Evolutionary conservation across 2,329 filamentous ascomycete genomes (phyloP).

Genomic region (Xylaria sp.): DNA sequence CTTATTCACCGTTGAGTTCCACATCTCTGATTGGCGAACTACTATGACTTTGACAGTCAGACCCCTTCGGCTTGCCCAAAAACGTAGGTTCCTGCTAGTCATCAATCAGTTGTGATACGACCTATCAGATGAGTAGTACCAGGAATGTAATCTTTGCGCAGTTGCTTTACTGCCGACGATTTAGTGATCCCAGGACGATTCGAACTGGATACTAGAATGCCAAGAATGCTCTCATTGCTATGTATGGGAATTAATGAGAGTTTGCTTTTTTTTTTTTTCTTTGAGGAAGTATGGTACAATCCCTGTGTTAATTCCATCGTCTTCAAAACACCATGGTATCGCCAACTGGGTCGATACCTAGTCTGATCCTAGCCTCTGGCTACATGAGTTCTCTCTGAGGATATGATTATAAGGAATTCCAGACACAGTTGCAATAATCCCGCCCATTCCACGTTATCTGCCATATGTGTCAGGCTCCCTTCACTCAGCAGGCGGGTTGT

Average conservation of each 20-base stretch:
- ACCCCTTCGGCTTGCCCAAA: not conserved
- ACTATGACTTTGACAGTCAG: not conserved
- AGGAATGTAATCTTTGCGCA: not conserved
- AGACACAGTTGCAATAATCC: constrained; percentile 3
- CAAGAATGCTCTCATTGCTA: not conserved
- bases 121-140: constrained; percentile 6
- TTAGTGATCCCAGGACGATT: not conserved
- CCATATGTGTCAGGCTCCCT: constrained; percentile 6
- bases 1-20: not conserved
- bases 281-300: not conserved
- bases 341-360: not conserved
- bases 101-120: not conserved
- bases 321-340: too few species aligned
- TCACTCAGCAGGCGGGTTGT: not conserved
- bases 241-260: not conserved
- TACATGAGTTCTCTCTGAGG: not conserved
- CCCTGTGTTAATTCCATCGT: not conserved
- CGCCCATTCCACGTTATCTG: constrained; percentile 1
- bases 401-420: not conserved
- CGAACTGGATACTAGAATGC: not conserved
- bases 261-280: not conserved
- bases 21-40: not conserved
- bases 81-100: not conserved
- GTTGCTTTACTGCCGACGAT: not conserved
- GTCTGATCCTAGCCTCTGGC: not conserved